phyloP scores from a whole-genome alignment of 2,329 filamentous ascomycete species.

The Penicillium palitans region DNA sequence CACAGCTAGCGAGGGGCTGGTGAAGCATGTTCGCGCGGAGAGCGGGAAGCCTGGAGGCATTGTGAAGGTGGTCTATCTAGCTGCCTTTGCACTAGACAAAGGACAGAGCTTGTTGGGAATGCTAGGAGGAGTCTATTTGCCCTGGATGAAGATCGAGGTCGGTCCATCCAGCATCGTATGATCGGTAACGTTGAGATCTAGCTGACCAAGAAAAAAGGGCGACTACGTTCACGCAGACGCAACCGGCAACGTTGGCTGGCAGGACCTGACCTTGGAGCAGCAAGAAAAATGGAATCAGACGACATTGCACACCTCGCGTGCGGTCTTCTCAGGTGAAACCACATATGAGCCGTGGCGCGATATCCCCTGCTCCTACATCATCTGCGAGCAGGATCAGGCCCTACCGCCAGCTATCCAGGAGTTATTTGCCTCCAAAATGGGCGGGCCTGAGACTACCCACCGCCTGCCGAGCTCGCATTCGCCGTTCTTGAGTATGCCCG shows the following conservation, averaged over 20 bases:
- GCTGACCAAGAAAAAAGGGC: slow-evolving; percentile 8
- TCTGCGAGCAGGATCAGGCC: slow-evolving; percentile 40
- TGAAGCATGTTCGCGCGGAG: slow-evolving; percentile 22
- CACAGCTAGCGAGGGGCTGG: slow-evolving; percentile 32
- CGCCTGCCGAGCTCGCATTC: slow-evolving; percentile 42
- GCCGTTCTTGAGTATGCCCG: slow-evolving; percentile 44
- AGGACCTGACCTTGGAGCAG: slow-evolving; percentile 30
- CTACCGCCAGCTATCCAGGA: slow-evolving; percentile 36
- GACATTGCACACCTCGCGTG: slow-evolving; percentile 28
- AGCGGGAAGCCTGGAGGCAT: slow-evolving; percentile 32
- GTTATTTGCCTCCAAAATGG: slow-evolving; percentile 30
- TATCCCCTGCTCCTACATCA: slow-evolving; percentile 39
- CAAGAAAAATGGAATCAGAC: slow-evolving; percentile 25
- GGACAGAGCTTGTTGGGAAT: slow-evolving; percentile 35
- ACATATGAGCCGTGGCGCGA: slow-evolving; percentile 36
- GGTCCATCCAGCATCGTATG: neutral
- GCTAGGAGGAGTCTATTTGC: slow-evolving; percentile 23
- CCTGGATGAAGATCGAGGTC: slow-evolving; percentile 27
- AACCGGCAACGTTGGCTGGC: slow-evolving; percentile 25
- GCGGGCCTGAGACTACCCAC: slow-evolving; percentile 29
- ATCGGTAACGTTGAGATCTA: neutral
- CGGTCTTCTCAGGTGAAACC: slow-evolving; percentile 27
- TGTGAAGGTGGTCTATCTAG: slow-evolving; percentile 33
- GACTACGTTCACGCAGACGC: slow-evolving; percentile 19
- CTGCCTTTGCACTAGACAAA: slow-evolving; percentile 39